Conservation (phyloP, 257 asterid species). For the Fraxinus excelsior region DNA sequence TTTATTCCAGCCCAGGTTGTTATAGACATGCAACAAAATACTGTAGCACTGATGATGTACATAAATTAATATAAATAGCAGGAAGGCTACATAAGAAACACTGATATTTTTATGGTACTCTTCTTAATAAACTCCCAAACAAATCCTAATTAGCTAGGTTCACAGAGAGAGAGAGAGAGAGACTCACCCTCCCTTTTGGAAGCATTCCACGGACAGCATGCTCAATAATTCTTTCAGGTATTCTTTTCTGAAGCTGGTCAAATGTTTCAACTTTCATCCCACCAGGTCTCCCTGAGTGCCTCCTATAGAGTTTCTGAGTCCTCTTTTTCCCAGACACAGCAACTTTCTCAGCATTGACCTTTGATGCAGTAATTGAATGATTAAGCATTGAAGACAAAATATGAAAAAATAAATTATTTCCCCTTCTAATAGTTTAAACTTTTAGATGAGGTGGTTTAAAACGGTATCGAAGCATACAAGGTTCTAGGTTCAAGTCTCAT, state of each 20-base stretch:
- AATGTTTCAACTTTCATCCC: slow-evolving; percentile 96
- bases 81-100: neutral
- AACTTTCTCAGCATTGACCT: slow-evolving; percentile 90
- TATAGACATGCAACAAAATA: neutral
- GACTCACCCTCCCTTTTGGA: slow-evolving; percentile 86
- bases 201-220: slow-evolving; percentile 99
- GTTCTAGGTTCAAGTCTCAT: neutral
- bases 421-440: neutral
- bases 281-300: slow-evolving; percentile 98
- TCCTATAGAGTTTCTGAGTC: slow-evolving; percentile 74
- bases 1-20: neutral
- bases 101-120: neutral
- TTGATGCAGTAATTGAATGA: slow-evolving; percentile 22
- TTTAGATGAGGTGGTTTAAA: neutral
- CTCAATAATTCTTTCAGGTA: slow-evolving; percentile 93
- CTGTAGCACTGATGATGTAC: neutral
- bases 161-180: neutral
- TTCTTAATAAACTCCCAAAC: neutral
- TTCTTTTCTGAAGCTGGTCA: slow-evolving; percentile 88
- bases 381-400: neutral
- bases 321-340: slow-evolving; percentile 95
- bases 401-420: neutral
- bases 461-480: neutral
- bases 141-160: neutral
- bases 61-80: neutral